Evolutionary conservation across 164 flowering plant genomes (phyloP).

Genomic region (Liriodendron chinense): DNA sequence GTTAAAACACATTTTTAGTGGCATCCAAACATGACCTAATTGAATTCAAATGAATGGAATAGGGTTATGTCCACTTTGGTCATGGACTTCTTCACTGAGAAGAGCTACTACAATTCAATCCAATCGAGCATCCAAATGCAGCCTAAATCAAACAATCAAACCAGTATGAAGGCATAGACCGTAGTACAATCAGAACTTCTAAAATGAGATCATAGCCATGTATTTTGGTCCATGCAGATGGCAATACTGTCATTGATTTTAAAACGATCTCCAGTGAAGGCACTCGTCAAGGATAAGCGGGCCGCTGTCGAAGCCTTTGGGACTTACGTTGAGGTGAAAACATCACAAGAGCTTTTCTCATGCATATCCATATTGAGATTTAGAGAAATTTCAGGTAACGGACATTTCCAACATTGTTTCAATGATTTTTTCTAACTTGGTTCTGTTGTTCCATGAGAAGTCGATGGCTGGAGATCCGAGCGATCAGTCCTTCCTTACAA

Average conservation of each 20-base stretch:
- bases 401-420: not conserved
- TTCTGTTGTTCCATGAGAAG: constrained; percentile 30
- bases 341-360: not conserved
- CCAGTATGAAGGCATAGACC: no score
- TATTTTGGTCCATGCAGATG: constrained; percentile 50
- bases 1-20: no score
- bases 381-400: not conserved
- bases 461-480: constrained; percentile 59
- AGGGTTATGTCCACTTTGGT: no score
- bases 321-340: constrained; percentile 81
- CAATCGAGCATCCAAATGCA: no score
- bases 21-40: no score
- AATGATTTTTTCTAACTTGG: constrained; percentile 1
- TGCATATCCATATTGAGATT: not conserved
- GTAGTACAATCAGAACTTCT: not conserved
- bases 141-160: no score
- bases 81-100: no score
- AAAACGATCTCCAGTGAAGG: constrained; percentile 73
- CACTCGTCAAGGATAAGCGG: constrained; percentile 77
- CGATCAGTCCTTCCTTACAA: constrained; percentile 44
- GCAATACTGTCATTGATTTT: constrained; percentile 76
- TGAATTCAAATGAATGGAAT: no score
- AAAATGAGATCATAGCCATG: not conserved
- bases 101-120: no score
- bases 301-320: constrained; percentile 89